Conservation (phyloP, 768 basidiomycete species). For the Trametes gibbosa region DNA sequence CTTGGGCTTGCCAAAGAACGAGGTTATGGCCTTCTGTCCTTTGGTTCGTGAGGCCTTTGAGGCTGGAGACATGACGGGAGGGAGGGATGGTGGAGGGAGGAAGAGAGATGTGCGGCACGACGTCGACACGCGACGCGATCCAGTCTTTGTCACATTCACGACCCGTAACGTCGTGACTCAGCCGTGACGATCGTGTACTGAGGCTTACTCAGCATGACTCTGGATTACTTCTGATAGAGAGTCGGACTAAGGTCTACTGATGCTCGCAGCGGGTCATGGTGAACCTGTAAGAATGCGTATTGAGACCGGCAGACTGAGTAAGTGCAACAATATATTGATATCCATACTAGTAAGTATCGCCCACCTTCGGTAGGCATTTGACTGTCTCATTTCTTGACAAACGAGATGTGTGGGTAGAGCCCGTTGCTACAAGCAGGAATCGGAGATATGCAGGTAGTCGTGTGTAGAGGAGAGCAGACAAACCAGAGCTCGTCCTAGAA, state of each 20-base stretch:
- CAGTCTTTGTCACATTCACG: constrained; percentile 22
- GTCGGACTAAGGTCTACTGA: background rate
- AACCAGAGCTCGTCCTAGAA: background rate
- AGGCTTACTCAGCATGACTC: background rate
- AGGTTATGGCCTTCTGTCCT: constrained; percentile 51
- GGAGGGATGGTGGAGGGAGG: background rate
- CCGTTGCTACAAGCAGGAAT: no score
- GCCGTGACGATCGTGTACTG: constrained; percentile 5
- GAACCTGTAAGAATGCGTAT: no score
- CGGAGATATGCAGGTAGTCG: no score
- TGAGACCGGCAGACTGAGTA: no score
- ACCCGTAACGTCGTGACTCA: constrained; percentile 16
- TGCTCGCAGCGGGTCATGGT: no score
- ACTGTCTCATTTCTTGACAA: no score
- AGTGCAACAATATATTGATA: no score
- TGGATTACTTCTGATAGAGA: background rate
- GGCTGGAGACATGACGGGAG: constrained; percentile 15
- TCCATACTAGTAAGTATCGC: no score
- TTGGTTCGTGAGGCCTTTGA: constrained; percentile 31
- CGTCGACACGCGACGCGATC: constrained; percentile 8
- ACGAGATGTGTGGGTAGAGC: no score
- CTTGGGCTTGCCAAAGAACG: constrained; percentile 48
- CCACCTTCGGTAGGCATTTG: no score
- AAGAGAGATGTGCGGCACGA: constrained; percentile 1
- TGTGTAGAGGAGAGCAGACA: no score